Base-by-base conservation (phyloP, 129 eudicot genomes). In the Mikania micrantha region DNA sequence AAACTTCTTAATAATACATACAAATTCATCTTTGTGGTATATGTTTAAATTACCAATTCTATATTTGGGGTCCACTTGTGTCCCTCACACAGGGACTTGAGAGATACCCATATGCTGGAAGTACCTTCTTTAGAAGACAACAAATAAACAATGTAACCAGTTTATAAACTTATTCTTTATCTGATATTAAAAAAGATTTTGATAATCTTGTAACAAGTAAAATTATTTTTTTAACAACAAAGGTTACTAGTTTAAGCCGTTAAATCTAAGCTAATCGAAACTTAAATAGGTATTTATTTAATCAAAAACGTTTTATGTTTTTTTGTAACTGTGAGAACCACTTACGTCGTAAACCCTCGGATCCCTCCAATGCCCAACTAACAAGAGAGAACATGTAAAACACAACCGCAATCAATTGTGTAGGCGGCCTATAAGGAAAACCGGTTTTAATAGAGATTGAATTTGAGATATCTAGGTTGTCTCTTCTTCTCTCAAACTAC, bases 21-120 rank as follows among this genome's bases (percentile, higher is more conserved):
- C 50, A 24, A 21, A 35, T 60, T 49, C 69, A 36, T 36, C 24
- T 50, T 52, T 52, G 42, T 15, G 5, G 52, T 38, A 50, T 63
- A 73, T 54, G 49, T 38, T 52, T 56, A 50, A 44, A 73, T 50
- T 73, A 38, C 47, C 28, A 35, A 35, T 42, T 71, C 38, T 24
- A 59, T n/a, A n/a, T n/a, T 16, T 38, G 35, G 64, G 67, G 34
- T 31, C 78, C 78, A 63, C 78, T 12, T 1, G 48, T 38, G 45
- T 66, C 50, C 29, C 17, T 69, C 58, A 21, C n/a, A 42, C 32
- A 12, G 20, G 29, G 38, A 57, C 10, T 35, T 3, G 42, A 74
- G 67, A 60, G 57, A 61, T 2, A 62, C 16, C 9, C 16, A n/a
- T 47, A 34, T 32, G 67, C 25, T 34, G 64, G 70, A 41, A 28